Evolutionary conservation across 2,329 filamentous ascomycete genomes (phyloP).

Genomic region (Stenocarpella maydis): DNA sequence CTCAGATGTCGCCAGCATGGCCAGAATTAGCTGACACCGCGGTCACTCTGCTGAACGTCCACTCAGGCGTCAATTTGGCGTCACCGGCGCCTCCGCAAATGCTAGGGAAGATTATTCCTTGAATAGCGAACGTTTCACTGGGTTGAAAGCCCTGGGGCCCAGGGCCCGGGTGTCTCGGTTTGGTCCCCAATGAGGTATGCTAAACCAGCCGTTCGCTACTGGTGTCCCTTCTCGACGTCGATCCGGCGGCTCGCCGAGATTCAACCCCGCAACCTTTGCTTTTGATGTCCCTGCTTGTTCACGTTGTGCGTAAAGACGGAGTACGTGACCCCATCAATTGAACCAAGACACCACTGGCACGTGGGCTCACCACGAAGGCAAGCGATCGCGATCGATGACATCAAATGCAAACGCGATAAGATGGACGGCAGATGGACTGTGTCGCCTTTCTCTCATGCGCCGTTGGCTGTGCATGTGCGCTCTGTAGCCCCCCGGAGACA

Average conservation of each 20-base stretch:
- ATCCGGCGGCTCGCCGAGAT: constrained; percentile 5
- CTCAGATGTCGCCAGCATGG: background rate
- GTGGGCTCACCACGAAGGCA: background rate
- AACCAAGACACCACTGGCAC: background rate
- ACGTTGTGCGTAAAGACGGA: background rate
- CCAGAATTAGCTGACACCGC: background rate
- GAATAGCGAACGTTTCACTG: constrained; percentile 11
- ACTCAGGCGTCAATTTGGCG: background rate
- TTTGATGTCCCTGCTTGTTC: background rate
- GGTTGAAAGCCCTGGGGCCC: background rate
- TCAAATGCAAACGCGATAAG: constrained; percentile 11
- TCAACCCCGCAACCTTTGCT: constrained; percentile 22
- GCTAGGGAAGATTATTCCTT: background rate
- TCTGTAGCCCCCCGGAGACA: background rate
- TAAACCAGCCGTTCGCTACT: constrained; percentile 11
- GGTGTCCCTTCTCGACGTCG: constrained; percentile 1
- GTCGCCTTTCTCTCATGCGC: background rate
- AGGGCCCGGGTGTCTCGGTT: constrained; percentile 13
- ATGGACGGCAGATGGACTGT: background rate
- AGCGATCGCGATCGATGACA: background rate
- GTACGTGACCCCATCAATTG: background rate
- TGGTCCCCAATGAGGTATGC: constrained; percentile 9
- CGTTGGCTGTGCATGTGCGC: constrained; percentile 8
- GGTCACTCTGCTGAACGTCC: background rate
- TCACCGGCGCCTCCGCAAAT: background rate